A percentile compares a stretch with the other conserved stretches of the same genome.
Evolutionary conservation across 1,139 yeast genomes (phyloP).

Genomic region (Hyphopichia buzzinii): DNA sequence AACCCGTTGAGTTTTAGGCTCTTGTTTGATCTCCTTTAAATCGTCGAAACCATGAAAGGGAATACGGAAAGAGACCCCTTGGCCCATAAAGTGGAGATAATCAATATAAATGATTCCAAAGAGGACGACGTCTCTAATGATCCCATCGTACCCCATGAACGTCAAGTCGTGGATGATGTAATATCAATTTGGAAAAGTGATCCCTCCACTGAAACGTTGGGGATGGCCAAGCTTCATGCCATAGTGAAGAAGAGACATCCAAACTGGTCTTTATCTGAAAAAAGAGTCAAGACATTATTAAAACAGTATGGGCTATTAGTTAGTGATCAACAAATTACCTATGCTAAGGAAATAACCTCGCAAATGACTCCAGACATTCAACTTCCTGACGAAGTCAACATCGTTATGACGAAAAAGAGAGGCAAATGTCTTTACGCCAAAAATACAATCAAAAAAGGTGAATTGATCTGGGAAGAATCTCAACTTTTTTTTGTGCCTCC

Average conservation of each 20-base stretch:
- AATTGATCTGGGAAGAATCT: constrained; percentile 54
- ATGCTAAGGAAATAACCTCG: constrained; percentile 56
- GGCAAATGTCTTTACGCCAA: constrained; percentile 54
- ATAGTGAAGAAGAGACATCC: constrained; percentile 52
- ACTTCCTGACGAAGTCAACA: constrained; percentile 46
- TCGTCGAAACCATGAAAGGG: no score
- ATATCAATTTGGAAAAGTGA: constrained; percentile 68
- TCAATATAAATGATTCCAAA: constrained; percentile 30
- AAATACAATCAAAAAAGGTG: constrained; percentile 45
- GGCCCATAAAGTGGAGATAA: constrained; percentile 24
- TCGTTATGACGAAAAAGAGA: constrained; percentile 41
- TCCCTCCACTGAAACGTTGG: constrained; percentile 59
- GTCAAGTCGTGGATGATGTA: constrained; percentile 62
- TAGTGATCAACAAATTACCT: constrained; percentile 40
- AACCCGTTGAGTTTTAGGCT: no score
- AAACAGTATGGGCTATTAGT: constrained; percentile 53
- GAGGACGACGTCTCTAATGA: constrained; percentile 21
- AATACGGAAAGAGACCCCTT: constrained; percentile 2
- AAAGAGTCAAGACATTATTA: constrained; percentile 52
- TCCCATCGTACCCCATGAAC: constrained; percentile 55
- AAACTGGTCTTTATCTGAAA: constrained; percentile 63
- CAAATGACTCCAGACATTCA: constrained; percentile 46
- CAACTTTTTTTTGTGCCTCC: constrained; percentile 74
- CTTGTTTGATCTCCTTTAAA: no score
- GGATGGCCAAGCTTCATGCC: constrained; percentile 52